Evolutionary conservation across 495 filamentous ascomycete species (phyloP).

Genomic region (Ramalina peruviana): DNA sequence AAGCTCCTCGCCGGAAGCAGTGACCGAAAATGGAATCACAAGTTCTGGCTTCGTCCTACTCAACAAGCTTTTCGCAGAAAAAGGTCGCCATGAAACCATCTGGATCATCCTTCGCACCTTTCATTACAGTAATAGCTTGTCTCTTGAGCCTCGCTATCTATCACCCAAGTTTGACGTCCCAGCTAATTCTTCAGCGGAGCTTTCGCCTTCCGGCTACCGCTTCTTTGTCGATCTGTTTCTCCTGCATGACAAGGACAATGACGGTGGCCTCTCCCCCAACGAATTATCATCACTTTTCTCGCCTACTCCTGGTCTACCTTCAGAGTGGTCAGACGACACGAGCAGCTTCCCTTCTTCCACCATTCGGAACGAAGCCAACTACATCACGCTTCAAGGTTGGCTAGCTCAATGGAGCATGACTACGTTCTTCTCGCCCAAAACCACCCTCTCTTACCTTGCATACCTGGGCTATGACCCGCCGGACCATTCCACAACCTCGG

Average conservation of each 20-base stretch:
- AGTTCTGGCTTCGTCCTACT: constrained; percentile 70
- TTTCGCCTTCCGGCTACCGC: constrained; percentile 86
- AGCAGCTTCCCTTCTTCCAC: constrained; percentile 79
- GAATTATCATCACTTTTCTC: constrained; percentile 82
- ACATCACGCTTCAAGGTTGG: constrained; percentile 96
- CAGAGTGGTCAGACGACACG: constrained; percentile 77
- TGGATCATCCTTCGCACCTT: constrained; percentile 95
- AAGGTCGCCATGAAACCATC: constrained; percentile 94
- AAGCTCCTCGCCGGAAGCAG: constrained; percentile 48
- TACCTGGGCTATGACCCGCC: constrained; percentile 78
- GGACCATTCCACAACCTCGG: constrained; percentile 52
- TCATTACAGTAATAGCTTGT: constrained; percentile 89
- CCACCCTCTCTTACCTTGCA: constrained; percentile 85
- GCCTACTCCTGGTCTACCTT: constrained; percentile 78
- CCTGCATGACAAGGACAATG: constrained; percentile 91
- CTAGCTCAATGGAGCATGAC: constrained; percentile 99
- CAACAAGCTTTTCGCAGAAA: constrained; percentile 92
- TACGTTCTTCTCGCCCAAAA: constrained; percentile 88
- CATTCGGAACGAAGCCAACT: constrained; percentile 84
- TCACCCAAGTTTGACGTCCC: constrained; percentile 91
- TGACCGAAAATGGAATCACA: constrained; percentile 60
- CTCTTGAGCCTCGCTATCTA: constrained; percentile 78
- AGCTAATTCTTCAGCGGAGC: constrained; percentile 76
- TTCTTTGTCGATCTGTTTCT: constrained; percentile 97
- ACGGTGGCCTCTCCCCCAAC: constrained; percentile 75